Percentiles rank a stretch among this genome's conserved stretches.
Evolutionary conservation across 163 green algal species (phyloP).

Genomic region (Chlorella variabilis): DNA sequence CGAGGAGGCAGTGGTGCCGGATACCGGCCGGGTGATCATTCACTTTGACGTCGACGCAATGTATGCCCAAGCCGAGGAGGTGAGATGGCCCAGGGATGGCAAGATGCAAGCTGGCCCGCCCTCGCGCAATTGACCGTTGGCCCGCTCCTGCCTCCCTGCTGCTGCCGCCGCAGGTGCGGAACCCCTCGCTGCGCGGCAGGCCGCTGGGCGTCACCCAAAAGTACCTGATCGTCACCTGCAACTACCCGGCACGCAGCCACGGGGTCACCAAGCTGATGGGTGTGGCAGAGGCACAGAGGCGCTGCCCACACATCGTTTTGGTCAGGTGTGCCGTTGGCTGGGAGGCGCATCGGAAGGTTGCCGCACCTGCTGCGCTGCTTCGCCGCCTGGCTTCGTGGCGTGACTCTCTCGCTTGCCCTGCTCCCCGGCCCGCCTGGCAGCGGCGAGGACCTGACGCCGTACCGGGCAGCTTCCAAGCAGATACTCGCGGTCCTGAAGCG

Average conservation of each 20-base stretch:
- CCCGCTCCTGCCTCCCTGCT: neutral
- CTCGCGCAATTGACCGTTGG: too few species aligned
- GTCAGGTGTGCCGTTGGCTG: conserved; percentile 40
- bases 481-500: conserved; percentile 61
- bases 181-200: conserved; percentile 63
- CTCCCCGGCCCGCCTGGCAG: conserved; percentile 39
- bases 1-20: too few species aligned
- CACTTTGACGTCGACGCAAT: conserved; percentile 83
- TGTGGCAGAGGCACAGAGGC: conserved; percentile 62
- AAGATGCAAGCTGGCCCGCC: neutral
- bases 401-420: neutral
- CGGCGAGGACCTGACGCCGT: conserved; percentile 90
- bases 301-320: conserved; percentile 72
- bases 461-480: conserved; percentile 67
- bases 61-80: conserved; percentile 83
- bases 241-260: conserved; percentile 75
- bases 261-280: conserved; percentile 87
- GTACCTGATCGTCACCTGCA: conserved; percentile 88
- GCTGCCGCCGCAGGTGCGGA: conserved; percentile 65
- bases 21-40: conserved; percentile 59
- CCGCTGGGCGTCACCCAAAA: conserved; percentile 90
- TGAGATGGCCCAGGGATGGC: conserved; percentile 63
- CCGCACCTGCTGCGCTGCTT: too few species aligned
- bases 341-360: too few species aligned
- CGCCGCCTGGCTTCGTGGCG: too few species aligned